These are phyloP conservation scores for Uncinocarpus reesii DNA, from an alignment of 2,329 filamentous ascomycete genomes.

Conservation along the genomic window DNA sequence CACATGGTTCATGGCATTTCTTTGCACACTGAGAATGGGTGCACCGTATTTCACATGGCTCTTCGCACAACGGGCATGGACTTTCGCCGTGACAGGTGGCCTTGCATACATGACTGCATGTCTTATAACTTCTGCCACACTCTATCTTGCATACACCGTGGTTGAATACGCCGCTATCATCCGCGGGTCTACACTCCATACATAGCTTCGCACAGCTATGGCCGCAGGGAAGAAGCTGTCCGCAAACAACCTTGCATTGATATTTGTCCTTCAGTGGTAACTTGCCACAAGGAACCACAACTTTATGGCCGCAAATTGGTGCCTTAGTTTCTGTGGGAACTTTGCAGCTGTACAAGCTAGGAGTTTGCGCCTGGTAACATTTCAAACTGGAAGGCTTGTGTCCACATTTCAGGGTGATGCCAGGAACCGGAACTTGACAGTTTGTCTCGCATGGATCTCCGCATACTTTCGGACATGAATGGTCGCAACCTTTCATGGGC, in stretches of 20 bases:
- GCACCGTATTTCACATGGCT: conserved; percentile 47
- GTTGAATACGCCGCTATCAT: background rate
- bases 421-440: conserved; percentile 21
- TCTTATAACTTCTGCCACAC: conserved; percentile 4
- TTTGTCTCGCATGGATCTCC: conserved; percentile 32
- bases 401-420: conserved; percentile 3
- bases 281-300: conserved; percentile 1
- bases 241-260: background rate
- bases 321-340: background rate
- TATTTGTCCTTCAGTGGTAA: background rate
- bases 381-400: conserved; percentile 1
- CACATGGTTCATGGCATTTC: conserved; percentile 50
- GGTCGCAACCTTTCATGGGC: conserved; percentile 29
- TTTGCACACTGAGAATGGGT: conserved; percentile 47
- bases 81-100: conserved; percentile 7
- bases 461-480: conserved; percentile 35
- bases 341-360: background rate
- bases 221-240: conserved; percentile 4
- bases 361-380: background rate
- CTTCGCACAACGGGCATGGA: conserved; percentile 9
- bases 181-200: background rate
- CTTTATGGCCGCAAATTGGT: conserved; percentile 5
- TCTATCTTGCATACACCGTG: conserved; percentile 3
- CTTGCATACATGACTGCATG: conserved; percentile 11
- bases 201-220: conserved; percentile 5